A percentile compares a stretch with the other conserved stretches of the same genome.
Conservation (phyloP, 805 yeast genomes). For the Yarrowia sp. region DNA sequence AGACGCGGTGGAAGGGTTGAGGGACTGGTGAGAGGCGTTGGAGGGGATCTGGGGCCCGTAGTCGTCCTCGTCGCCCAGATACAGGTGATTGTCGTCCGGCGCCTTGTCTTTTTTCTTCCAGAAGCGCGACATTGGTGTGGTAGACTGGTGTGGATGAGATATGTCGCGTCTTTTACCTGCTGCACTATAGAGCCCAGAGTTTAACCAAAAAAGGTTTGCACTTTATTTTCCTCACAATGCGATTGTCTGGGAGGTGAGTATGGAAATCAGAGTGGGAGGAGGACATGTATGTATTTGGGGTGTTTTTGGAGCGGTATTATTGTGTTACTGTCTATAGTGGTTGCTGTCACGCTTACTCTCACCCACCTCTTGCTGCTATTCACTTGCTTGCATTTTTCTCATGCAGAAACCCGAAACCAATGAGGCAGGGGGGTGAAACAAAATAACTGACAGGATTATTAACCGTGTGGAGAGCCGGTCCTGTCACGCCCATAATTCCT, state of each 20-base stretch:
- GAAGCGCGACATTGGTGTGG: constrained; percentile 26
- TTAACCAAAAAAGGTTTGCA: background rate
- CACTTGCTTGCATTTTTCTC: background rate
- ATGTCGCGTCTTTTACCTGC: background rate
- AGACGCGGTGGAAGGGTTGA: background rate
- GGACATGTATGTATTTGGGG: too few species aligned
- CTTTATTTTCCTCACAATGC: background rate
- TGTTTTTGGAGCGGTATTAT: too few species aligned
- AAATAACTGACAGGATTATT: background rate
- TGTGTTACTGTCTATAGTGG: too few species aligned
- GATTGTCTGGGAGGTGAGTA: background rate
- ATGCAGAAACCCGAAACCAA: constrained; percentile 12
- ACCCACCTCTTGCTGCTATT: too few species aligned
- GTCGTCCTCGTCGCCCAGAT: constrained; percentile 27
- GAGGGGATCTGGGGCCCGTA: background rate
- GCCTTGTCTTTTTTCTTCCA: constrained; percentile 22
- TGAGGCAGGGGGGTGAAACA: constrained; percentile 18
- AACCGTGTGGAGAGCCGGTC: too few species aligned
- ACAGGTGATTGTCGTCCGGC: constrained; percentile 21
- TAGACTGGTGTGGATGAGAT: background rate
- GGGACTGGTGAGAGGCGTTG: background rate
- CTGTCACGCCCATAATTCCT: background rate
- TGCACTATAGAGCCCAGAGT: background rate
- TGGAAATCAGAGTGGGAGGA: too few species aligned
- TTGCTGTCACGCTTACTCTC: too few species aligned